A percentile compares a stretch with the other conserved stretches of the same genome.
These are phyloP conservation scores for Pleoardoris graminearum DNA, from an alignment of 2,329 filamentous ascomycete species.

Conservation along the genomic window DNA sequence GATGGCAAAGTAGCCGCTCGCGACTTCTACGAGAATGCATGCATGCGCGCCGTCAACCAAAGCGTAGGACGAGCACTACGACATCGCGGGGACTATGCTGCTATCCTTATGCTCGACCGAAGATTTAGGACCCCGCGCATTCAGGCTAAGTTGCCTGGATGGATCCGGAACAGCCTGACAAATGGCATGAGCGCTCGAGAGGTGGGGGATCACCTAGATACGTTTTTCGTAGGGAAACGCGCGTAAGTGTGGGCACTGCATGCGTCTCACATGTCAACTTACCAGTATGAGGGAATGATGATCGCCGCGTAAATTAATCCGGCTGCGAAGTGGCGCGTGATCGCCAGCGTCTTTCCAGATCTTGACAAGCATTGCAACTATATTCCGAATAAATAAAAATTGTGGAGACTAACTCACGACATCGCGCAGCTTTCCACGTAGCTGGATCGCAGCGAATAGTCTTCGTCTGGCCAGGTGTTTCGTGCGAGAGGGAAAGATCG, in stretches of 20 bases:
- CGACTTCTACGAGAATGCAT: conserved; percentile 91
- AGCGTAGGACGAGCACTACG: conserved; percentile 91
- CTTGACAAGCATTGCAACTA: background rate
- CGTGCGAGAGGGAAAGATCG: conserved; percentile 4
- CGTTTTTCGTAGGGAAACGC: conserved; percentile 44
- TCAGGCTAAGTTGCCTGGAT: conserved; percentile 77
- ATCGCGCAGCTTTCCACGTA: background rate
- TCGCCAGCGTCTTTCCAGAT: background rate
- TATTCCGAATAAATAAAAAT: conserved; percentile 6
- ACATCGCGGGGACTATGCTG: conserved; percentile 85
- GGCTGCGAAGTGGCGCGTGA: conserved; percentile 4
- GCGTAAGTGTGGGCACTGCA: conserved; percentile 6
- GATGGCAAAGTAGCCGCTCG: conserved; percentile 58
- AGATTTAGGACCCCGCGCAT: conserved; percentile 77
- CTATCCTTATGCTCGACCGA: conserved; percentile 81
- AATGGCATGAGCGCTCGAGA: conserved; percentile 46
- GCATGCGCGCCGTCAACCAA: conserved; percentile 97
- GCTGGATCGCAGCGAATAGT: conserved; percentile 2
- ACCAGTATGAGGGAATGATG: background rate
- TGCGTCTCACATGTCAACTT: background rate
- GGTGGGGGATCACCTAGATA: conserved; percentile 45
- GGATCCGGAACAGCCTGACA: conserved; percentile 75
- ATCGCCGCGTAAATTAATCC: conserved; percentile 1
- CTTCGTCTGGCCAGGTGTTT: background rate
- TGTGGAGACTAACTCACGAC: background rate